Conservation (phyloP, 208 protist genomes). For the Blechomonas ayalai region DNA sequence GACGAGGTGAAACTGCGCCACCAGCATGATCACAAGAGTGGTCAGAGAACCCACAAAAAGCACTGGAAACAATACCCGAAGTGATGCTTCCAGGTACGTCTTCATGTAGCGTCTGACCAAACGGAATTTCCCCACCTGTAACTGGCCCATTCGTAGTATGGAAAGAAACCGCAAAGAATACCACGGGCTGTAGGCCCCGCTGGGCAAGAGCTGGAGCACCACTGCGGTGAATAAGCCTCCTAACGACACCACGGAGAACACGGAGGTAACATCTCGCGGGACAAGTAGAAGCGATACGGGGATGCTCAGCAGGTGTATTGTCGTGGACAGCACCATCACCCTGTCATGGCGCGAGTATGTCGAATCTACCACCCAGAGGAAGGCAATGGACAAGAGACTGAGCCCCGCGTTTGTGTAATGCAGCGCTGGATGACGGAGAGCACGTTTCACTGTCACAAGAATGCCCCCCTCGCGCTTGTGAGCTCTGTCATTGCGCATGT, state of each 20-base stretch:
- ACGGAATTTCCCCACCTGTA: conserved; percentile 43
- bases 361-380: conserved; percentile 45
- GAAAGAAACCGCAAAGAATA: conserved; percentile 59
- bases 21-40: conserved; percentile 54
- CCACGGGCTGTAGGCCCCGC: conserved; percentile 5
- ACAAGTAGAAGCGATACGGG: conserved; percentile 26
- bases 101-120: conserved; percentile 26
- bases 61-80: conserved; percentile 47
- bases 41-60: conserved; percentile 27
- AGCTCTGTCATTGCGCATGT: conserved; percentile 15
- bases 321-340: conserved; percentile 16
- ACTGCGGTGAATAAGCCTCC: conserved; percentile 20
- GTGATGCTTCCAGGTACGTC: conserved; percentile 27
- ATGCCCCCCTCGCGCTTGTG: background rate
- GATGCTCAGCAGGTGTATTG: conserved; percentile 49
- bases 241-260: conserved; percentile 31
- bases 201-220: conserved; percentile 18
- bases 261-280: conserved; percentile 40
- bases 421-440: conserved; percentile 7
- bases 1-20: conserved; percentile 57
- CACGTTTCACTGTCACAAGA: conserved; percentile 1
- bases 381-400: conserved; percentile 50
- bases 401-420: conserved; percentile 34
- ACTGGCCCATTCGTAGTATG: conserved; percentile 49
- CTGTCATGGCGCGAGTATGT: conserved; percentile 10